Conservation (phyloP, 2,329 filamentous ascomycete genomes). For the Emmonsiellopsis sp. region DNA sequence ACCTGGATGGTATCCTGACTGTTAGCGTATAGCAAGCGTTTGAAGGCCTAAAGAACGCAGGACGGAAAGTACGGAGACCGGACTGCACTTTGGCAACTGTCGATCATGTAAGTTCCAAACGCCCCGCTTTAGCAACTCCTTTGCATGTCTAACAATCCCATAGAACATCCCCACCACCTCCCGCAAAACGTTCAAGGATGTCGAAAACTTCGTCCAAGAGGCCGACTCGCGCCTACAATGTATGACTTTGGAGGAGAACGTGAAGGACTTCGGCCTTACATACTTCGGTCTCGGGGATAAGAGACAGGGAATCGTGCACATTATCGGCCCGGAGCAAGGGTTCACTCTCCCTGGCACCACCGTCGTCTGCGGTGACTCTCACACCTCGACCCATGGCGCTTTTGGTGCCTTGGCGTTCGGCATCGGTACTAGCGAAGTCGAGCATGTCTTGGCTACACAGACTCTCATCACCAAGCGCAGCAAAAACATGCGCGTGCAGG, state of each 20-base stretch:
- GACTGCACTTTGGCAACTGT: slow-evolving; percentile 96
- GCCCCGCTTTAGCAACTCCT: neutral
- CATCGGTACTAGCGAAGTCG: slow-evolving; percentile 96
- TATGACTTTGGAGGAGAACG: slow-evolving; percentile 91
- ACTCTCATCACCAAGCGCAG: slow-evolving; percentile 88
- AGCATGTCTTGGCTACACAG: slow-evolving; percentile 95
- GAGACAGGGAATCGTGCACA: slow-evolving; percentile 95
- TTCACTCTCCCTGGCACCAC: slow-evolving; percentile 97
- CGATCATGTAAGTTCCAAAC: slow-evolving; percentile 65
- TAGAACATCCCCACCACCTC: slow-evolving; percentile 91
- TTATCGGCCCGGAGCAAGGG: slow-evolving; percentile 96
- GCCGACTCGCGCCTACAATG: slow-evolving; percentile 90
- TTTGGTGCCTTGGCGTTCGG: slow-evolving; percentile 93
- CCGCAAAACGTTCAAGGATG: slow-evolving; percentile 86
- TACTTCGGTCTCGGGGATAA: slow-evolving; percentile 96
- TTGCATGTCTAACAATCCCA: neutral
- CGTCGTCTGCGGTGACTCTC: slow-evolving; percentile 93
- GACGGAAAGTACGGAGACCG: slow-evolving; percentile 77
- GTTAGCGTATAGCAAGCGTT: slow-evolving; percentile 68
- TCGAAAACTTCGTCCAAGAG: slow-evolving; percentile 88
- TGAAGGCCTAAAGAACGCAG: slow-evolving; percentile 84
- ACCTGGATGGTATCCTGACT: slow-evolving; percentile 10
- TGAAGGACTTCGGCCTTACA: slow-evolving; percentile 90
- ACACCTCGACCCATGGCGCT: slow-evolving; percentile 95
- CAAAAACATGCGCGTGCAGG: slow-evolving; percentile 98